These are phyloP conservation scores for Mimosa pudica DNA, from an alignment of 306 rosid genomes.

Conservation along the genomic window DNA sequence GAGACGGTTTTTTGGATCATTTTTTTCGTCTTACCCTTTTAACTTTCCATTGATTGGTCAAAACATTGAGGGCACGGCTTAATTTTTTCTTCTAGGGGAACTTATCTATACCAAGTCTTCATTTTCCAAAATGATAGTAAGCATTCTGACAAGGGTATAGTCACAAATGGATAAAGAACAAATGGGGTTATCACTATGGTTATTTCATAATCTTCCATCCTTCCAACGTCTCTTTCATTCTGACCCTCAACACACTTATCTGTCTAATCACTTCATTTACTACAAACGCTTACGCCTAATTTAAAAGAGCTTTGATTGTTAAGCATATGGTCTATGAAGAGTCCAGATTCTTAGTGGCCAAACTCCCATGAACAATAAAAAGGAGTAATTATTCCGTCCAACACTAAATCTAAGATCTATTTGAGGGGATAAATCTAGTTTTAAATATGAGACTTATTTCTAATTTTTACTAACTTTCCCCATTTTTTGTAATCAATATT, in stretches of 20 bases:
- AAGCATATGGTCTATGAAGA: slow-evolving; percentile 9
- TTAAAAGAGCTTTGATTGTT: slow-evolving; percentile 1
- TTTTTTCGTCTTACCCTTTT: too few species aligned
- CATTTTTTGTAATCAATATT: too few species aligned
- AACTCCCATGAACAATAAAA: slow-evolving; percentile 6
- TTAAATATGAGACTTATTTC: too few species aligned
- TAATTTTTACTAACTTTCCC: too few species aligned
- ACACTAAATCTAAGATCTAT: too few species aligned
- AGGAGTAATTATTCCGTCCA: background rate
- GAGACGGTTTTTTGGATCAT: slow-evolving; percentile 23
- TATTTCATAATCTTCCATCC: background rate
- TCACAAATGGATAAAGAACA: background rate
- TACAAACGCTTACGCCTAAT: slow-evolving; percentile 13
- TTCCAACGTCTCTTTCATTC: background rate
- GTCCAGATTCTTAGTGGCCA: slow-evolving; percentile 1
- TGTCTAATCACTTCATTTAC: background rate
- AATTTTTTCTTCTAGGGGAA: slow-evolving; percentile 12
- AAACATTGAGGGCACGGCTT: slow-evolving; percentile 5
- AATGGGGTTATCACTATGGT: background rate
- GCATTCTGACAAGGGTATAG: background rate
- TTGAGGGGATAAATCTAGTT: too few species aligned
- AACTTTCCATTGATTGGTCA: background rate
- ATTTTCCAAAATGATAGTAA: slow-evolving; percentile 19
- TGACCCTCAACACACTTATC: background rate
- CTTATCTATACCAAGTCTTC: background rate